Percentiles rank a stretch among this genome's conserved stretches.
These are phyloP conservation scores for Berkeleyomyces rouxiae DNA, from an alignment of 2,329 filamentous ascomycete species.

Conservation along the genomic window DNA sequence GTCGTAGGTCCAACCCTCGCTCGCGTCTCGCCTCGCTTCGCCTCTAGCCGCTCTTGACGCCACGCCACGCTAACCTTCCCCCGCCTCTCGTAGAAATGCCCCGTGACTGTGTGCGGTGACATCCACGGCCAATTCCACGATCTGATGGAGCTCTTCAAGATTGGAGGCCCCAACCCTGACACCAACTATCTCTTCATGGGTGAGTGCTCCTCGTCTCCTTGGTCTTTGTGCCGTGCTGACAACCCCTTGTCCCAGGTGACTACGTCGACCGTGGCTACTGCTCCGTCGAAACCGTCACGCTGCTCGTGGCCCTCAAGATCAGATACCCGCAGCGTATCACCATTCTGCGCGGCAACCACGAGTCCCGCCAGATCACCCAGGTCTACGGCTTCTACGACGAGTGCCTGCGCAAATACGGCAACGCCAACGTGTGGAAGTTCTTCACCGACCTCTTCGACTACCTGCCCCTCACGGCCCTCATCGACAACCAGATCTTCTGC, in stretches of 20 bases:
- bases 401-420: conserved; percentile 96
- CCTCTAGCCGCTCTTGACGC: not conserved
- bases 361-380: conserved; percentile 96
- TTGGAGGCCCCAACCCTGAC: conserved; percentile 92
- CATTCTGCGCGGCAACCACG: conserved; percentile 96
- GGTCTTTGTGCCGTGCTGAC: not conserved
- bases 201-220: conserved; percentile 25
- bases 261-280: conserved; percentile 99
- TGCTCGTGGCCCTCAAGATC: conserved; percentile 93
- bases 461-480: conserved; percentile 87
- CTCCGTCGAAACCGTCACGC: conserved; percentile 92
- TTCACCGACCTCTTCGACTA: conserved; percentile 99
- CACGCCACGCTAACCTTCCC: not conserved
- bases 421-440: conserved; percentile 98
- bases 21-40: not conserved
- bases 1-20: conserved; percentile 47
- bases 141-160: conserved; percentile 98
- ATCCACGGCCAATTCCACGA: conserved; percentile 99
- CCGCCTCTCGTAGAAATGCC: conserved; percentile 57
- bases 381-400: conserved; percentile 99
- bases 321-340: conserved; percentile 96
- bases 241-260: conserved; percentile 44
- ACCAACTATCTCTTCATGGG: conserved; percentile 99
- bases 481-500: conserved; percentile 99
- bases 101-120: conserved; percentile 95